phyloP scores from a whole-genome alignment of 2,329 filamentous ascomycete species.

The Neoarthrinium moseri region DNA sequence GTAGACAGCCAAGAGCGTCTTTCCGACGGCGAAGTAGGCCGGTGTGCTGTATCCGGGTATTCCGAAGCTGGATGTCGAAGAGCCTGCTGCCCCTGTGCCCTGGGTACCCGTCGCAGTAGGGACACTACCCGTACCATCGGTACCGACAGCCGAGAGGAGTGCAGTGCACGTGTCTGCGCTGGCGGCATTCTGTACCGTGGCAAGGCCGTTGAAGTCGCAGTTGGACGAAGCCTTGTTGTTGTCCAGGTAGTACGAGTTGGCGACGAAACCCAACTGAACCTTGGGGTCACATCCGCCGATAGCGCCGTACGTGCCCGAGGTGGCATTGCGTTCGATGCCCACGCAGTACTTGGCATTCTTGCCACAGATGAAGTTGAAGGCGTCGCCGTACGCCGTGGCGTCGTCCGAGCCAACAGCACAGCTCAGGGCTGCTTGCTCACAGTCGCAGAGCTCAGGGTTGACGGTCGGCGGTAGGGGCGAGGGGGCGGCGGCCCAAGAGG shows the following conservation, averaged over 20 bases:
- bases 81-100: conserved; percentile 36
- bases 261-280: conserved; percentile 71
- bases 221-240: conserved; percentile 51
- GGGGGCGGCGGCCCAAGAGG: conserved; percentile 66
- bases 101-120: conserved; percentile 39
- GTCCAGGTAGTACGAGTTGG: conserved; percentile 69
- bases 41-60: conserved; percentile 34
- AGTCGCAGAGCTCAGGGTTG: conserved; percentile 76
- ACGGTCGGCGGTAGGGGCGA: conserved; percentile 76
- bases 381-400: conserved; percentile 57
- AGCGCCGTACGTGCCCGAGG: conserved; percentile 69
- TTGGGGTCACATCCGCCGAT: conserved; percentile 74
- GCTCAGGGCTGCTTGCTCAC: conserved; percentile 74
- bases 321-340: conserved; percentile 67
- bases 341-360: conserved; percentile 54
- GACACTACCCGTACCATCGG: conserved; percentile 56
- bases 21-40: conserved; percentile 27
- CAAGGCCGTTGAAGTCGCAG: conserved; percentile 72
- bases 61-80: conserved; percentile 43
- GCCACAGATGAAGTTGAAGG: conserved; percentile 77
- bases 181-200: conserved; percentile 47
- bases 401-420: conserved; percentile 64
- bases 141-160: conserved; percentile 63
- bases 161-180: conserved; percentile 53
- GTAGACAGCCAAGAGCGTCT: conserved; percentile 43